These are phyloP conservation scores for Leavenworthia alabamica DNA, from an alignment of 345 rosid species.

Conservation along the genomic window DNA sequence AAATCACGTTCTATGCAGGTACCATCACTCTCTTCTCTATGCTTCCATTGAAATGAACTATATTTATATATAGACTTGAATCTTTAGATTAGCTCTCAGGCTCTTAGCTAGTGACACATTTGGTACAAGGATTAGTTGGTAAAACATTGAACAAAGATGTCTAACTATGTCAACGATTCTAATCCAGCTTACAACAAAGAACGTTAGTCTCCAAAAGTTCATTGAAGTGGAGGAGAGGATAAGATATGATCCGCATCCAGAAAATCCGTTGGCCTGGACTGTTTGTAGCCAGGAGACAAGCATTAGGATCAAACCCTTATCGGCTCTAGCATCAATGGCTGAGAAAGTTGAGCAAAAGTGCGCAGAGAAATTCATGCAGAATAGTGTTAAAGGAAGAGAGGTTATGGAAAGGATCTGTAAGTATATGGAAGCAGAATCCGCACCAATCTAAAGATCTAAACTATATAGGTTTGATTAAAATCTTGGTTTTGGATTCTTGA, in stretches of 20 bases:
- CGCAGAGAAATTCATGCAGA: constrained; percentile 88
- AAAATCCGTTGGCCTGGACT: constrained; percentile 70
- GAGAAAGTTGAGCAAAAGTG: constrained; percentile 92
- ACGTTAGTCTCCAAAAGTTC: constrained; percentile 82
- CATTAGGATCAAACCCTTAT: constrained; percentile 78
- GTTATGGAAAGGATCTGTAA: constrained; percentile 97
- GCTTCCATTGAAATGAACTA: no score
- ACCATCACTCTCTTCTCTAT: neutral
- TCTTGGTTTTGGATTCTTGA: neutral
- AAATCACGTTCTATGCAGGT: constrained; percentile 62
- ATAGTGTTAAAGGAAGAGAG: constrained; percentile 82
- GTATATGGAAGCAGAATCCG: constrained; percentile 87
- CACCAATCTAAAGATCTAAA: constrained; percentile 34
- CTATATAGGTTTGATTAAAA: neutral
- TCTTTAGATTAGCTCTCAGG: neutral
- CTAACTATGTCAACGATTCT: neutral
- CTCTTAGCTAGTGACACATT: neutral
- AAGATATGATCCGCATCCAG: constrained; percentile 81
- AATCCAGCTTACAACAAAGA: constrained; percentile 60
- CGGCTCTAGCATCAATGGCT: constrained; percentile 91
- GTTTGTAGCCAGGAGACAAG: constrained; percentile 85
- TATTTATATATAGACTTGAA: no score
- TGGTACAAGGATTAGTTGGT: neutral
- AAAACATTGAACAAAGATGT: neutral
- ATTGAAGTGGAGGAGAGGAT: constrained; percentile 90